Evolutionary conservation across 2,329 filamentous ascomycete species (phyloP).

Genomic region (Colletotrichum shisoi): DNA sequence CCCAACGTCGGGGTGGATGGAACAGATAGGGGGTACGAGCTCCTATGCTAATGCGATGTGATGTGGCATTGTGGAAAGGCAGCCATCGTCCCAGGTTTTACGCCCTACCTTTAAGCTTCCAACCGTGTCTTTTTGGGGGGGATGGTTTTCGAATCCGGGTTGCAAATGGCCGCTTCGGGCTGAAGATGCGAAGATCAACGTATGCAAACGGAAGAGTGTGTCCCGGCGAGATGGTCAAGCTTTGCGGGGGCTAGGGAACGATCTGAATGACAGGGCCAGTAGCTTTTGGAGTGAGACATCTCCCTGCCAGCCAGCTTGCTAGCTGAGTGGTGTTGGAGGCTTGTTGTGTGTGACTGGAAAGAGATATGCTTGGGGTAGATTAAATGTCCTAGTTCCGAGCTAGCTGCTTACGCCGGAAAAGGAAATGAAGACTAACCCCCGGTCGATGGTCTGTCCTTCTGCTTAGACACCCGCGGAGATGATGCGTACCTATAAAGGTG

Average conservation of each 20-base stretch:
- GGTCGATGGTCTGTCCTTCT: neutral
- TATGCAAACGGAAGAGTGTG: conserved; percentile 26
- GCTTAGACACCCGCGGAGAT: conserved; percentile 21
- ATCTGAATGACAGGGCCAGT: too few species aligned
- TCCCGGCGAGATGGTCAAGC: neutral
- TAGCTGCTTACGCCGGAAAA: conserved; percentile 7
- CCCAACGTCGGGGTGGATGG: too few species aligned
- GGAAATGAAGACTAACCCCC: conserved; percentile 18
- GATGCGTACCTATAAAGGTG: conserved; percentile 37
- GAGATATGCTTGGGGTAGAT: neutral
- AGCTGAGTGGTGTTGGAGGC: conserved; percentile 17
- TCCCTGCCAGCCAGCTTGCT: neutral
- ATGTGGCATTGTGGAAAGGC: conserved; percentile 4
- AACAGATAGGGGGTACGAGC: neutral
- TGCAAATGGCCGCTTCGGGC: neutral
- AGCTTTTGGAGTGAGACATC: conserved; percentile 20
- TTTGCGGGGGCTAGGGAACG: neutral
- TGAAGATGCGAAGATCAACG: neutral
- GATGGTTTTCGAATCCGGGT: neutral
- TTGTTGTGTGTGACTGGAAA: neutral
- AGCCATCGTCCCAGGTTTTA: neutral
- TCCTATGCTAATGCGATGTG: neutral
- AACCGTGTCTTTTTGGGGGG: neutral
- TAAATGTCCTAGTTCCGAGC: too few species aligned
- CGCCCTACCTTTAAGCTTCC: neutral